These are phyloP conservation scores for Deinandra increscens DNA, from an alignment of 129 eudicot species.

Conservation along the genomic window DNA sequence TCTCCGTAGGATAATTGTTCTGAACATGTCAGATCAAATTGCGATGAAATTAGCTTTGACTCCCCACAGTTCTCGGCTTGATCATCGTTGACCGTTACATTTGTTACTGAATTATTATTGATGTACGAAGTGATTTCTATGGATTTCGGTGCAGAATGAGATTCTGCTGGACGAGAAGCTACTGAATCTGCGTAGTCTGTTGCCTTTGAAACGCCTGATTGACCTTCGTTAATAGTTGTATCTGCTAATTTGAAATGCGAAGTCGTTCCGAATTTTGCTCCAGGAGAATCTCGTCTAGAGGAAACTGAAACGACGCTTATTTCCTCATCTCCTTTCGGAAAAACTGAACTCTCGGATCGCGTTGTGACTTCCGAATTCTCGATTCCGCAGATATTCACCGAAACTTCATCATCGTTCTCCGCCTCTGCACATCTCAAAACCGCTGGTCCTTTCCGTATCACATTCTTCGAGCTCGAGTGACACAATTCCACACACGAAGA, in stretches of 20 bases:
- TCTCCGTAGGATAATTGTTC: conserved; percentile 52
- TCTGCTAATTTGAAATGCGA: conserved; percentile 23
- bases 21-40: conserved; percentile 63
- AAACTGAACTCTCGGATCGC: conserved; percentile 38
- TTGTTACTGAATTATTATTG: conserved; percentile 22
- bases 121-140: conserved; percentile 19
- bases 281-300: conserved; percentile 30
- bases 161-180: conserved; percentile 32
- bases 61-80: conserved; percentile 40
- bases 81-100: conserved; percentile 14
- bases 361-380: conserved; percentile 32
- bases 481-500: conserved; percentile 64
- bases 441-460: conserved; percentile 20
- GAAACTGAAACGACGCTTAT: conserved; percentile 40
- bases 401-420: conserved; percentile 26
- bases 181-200: conserved; percentile 33
- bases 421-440: conserved; percentile 24
- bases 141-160: conserved; percentile 27
- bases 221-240: conserved; percentile 26
- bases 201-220: conserved; percentile 22
- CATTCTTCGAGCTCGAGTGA: conserved; percentile 44
- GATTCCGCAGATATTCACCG: conserved; percentile 14
- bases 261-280: conserved; percentile 4
- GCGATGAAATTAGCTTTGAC: conserved; percentile 34
- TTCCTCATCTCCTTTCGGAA: conserved; percentile 28